phyloP scores from a whole-genome alignment of 2,329 filamentous ascomycete species.

The Hawksworthiomyces lignivorus region DNA sequence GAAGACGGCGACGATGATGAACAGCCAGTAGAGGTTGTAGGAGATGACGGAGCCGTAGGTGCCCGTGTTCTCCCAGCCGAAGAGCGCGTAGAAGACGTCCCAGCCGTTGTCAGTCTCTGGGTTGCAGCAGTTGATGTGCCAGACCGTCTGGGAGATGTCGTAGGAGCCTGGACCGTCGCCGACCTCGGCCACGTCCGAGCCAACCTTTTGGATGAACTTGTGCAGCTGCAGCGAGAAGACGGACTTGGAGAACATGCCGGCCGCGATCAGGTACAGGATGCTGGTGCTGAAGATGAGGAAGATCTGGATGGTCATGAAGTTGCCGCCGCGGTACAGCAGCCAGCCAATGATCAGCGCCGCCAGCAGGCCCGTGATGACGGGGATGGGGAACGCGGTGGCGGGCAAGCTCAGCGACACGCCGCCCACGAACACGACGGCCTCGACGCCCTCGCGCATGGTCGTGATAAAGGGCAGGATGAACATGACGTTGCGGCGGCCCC shows the following conservation, averaged over 20 bases:
- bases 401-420: slow-evolving; percentile 73
- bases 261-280: slow-evolving; percentile 72
- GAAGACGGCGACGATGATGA: slow-evolving; percentile 38
- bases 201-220: slow-evolving; percentile 37
- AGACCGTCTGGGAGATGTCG: slow-evolving; percentile 66
- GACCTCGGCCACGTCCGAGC: slow-evolving; percentile 42
- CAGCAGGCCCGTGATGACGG: slow-evolving; percentile 63
- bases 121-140: slow-evolving; percentile 82
- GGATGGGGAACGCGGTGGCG: slow-evolving; percentile 67
- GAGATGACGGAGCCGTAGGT: slow-evolving; percentile 81
- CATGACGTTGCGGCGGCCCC: slow-evolving; percentile 63
- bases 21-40: slow-evolving; percentile 84
- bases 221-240: slow-evolving; percentile 67
- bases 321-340: slow-evolving; percentile 51
- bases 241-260: slow-evolving; percentile 67
- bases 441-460: slow-evolving; percentile 77
- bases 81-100: slow-evolving; percentile 79
- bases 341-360: slow-evolving; percentile 63
- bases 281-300: slow-evolving; percentile 74
- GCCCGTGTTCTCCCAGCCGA: slow-evolving; percentile 84
- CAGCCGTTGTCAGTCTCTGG: slow-evolving; percentile 67
- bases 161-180: slow-evolving; percentile 64
- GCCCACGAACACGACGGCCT: slow-evolving; percentile 79
- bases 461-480: slow-evolving; percentile 82
- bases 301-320: slow-evolving; percentile 15